Evolutionary conservation across 2,329 filamentous ascomycete genomes (phyloP).

Genomic region (Periglandula ipomoeae): DNA sequence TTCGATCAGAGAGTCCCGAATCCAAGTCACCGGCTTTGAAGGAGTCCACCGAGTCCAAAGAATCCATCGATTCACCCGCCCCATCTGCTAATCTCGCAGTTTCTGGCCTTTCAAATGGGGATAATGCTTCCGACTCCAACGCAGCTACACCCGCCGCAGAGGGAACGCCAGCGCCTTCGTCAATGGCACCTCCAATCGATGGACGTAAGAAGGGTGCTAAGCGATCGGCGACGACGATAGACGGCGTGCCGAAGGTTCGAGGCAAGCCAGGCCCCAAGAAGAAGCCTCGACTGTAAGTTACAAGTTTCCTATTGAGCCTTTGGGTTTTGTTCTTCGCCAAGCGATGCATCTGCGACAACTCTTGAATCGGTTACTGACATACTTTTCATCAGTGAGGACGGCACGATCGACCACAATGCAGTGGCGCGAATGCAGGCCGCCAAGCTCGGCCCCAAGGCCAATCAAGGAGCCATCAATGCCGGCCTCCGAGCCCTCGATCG

Average conservation of each 20-base stretch:
- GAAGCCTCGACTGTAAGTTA: constrained; percentile 81
- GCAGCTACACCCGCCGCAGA: constrained; percentile 48
- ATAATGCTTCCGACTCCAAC: constrained; percentile 51
- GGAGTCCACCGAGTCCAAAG: constrained; percentile 22
- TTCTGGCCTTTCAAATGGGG: constrained; percentile 37
- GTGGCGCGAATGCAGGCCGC: constrained; percentile 40
- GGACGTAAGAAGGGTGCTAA: constrained; percentile 65
- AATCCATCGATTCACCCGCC: constrained; percentile 36
- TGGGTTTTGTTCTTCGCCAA: no score
- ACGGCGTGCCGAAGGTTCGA: constrained; percentile 58
- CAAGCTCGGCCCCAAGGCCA: constrained; percentile 92
- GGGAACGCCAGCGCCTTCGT: constrained; percentile 44
- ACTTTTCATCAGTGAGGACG: constrained; percentile 46
- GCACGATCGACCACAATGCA: constrained; percentile 49
- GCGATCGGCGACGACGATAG: constrained; percentile 53
- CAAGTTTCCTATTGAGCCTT: no score
- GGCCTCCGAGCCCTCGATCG: constrained; percentile 89
- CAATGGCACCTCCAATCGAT: constrained; percentile 52
- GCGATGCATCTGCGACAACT: no score
- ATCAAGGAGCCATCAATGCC: constrained; percentile 95
- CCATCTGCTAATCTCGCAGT: constrained; percentile 30
- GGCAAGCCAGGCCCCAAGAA: constrained; percentile 95
- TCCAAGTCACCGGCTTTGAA: constrained; percentile 32
- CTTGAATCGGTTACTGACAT: no score
- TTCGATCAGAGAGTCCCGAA: constrained; percentile 33